Percentiles rank a stretch among this genome's conserved stretches.
phyloP scores from a whole-genome alignment of 306 rosid genomes.

The Begonia masoniana region DNA sequence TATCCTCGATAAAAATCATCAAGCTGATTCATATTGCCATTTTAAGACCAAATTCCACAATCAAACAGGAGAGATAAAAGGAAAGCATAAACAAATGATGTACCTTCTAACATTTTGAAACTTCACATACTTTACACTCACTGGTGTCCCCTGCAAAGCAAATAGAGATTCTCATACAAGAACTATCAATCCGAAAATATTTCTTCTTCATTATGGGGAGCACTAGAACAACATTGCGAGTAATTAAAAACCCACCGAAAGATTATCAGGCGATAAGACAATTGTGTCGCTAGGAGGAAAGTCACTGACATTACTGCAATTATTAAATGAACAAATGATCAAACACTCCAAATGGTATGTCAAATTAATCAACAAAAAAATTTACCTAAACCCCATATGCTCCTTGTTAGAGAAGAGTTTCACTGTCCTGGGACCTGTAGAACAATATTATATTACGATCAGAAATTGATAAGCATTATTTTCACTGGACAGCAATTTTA shows the following conservation, averaged over 20 bases:
- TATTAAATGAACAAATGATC: not conserved
- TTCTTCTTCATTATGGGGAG: not conserved
- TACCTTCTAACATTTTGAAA: conserved; percentile 98
- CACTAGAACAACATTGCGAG: not conserved
- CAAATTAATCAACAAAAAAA: not conserved
- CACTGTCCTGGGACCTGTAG: conserved; percentile 83
- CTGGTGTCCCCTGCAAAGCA: conserved; percentile 64
- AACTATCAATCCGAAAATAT: conserved; percentile 2
- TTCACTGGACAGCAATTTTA: too few relatives aligned
- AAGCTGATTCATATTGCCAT: conserved; percentile 45
- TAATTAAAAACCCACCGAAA: conserved; percentile 29
- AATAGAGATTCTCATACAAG: conserved; percentile 3
- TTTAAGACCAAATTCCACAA: conserved; percentile 6
- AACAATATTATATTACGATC: not conserved
- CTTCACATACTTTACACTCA: conserved; percentile 70
- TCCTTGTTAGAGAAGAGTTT: conserved; percentile 90
- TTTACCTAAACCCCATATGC: conserved; percentile 97
- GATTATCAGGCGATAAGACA: conserved; percentile 53
- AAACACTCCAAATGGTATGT: not conserved
- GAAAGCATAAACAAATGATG: conserved; percentile 11
- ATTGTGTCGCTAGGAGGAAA: conserved; percentile 71
- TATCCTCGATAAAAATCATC: conserved; percentile 87
- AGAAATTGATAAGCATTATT: too few relatives aligned
- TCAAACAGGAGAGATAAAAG: conserved; percentile 1
- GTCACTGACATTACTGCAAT: conserved; percentile 78